phyloP scores from a whole-genome alignment of 169 alveolate species.

The Neospora caninum region DNA sequence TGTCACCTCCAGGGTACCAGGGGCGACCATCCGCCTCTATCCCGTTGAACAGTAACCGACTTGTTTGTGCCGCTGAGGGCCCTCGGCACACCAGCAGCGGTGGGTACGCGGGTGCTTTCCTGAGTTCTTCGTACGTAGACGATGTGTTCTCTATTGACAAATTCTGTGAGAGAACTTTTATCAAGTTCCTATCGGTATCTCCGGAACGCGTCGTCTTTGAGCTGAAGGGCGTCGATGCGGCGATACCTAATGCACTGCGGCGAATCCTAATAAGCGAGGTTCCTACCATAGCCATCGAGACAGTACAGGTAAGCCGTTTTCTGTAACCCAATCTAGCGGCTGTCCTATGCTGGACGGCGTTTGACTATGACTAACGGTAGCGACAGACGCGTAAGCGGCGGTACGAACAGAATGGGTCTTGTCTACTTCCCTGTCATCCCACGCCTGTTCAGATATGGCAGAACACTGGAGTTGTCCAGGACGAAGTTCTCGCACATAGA shows the following conservation, averaged over 20 bases:
- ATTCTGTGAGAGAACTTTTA: background rate
- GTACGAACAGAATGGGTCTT: background rate
- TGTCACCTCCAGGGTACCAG: background rate
- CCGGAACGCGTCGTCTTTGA: slow-evolving; percentile 68
- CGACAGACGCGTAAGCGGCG: background rate
- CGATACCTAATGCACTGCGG: slow-evolving; percentile 92
- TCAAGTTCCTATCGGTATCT: slow-evolving; percentile 9
- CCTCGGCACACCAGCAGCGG: slow-evolving; percentile 47
- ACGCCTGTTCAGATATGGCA: slow-evolving; percentile 66
- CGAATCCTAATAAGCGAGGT: slow-evolving; percentile 93
- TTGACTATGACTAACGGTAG: too few species aligned
- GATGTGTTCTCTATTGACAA: slow-evolving; percentile 17
- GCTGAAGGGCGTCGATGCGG: slow-evolving; percentile 85
- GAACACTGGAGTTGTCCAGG: slow-evolving; percentile 94
- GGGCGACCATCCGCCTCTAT: slow-evolving; percentile 25
- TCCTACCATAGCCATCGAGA: slow-evolving; percentile 94
- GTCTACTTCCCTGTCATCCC: background rate
- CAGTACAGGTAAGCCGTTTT: slow-evolving; percentile 49
- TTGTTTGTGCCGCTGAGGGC: slow-evolving; percentile 33
- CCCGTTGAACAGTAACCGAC: background rate
- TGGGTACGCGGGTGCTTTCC: slow-evolving; percentile 27
- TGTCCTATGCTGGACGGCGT: background rate
- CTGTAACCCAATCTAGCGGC: background rate
- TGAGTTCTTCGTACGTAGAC: background rate
- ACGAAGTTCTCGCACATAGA: slow-evolving; percentile 98